A percentile compares a stretch with the other conserved stretches of the same genome.
Conservation (phyloP, 2,329 filamentous ascomycete genomes). For the Diaporthe sp. region DNA sequence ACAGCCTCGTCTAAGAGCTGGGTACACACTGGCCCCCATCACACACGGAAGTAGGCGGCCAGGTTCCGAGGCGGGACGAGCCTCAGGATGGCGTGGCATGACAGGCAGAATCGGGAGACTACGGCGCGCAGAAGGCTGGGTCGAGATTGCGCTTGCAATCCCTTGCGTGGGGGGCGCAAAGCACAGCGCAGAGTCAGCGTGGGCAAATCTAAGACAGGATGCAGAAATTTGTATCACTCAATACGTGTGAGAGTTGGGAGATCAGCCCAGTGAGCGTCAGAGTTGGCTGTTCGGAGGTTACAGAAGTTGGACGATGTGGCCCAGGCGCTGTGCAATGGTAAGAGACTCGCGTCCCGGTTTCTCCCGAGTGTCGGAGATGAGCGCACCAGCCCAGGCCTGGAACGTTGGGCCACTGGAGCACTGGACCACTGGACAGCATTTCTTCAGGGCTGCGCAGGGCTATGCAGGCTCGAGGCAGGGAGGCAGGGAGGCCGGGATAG, state of each 20-base stretch:
- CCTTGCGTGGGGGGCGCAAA: slow-evolving; percentile 13
- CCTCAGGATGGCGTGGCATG: slow-evolving; percentile 37
- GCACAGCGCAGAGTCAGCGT: slow-evolving; percentile 15
- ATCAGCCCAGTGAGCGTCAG: slow-evolving; percentile 33
- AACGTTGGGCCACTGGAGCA: not conserved
- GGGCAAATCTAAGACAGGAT: slow-evolving; percentile 10
- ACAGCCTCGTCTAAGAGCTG: slow-evolving; percentile 41
- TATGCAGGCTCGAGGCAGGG: not conserved
- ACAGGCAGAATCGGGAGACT: slow-evolving; percentile 39
- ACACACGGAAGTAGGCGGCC: slow-evolving; percentile 29
- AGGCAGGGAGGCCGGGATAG: not conserved
- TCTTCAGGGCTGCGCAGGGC: slow-evolving; percentile 2
- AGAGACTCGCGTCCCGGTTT: slow-evolving; percentile 29
- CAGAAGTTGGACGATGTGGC: slow-evolving; percentile 37
- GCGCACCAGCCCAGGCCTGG: slow-evolving; percentile 23
- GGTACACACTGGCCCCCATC: not conserved
- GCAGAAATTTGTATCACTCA: slow-evolving; percentile 4
- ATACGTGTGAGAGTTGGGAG: slow-evolving; percentile 15
- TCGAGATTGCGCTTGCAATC: slow-evolving; percentile 26
- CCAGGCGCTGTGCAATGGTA: slow-evolving; percentile 36
- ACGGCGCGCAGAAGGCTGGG: slow-evolving; percentile 27
- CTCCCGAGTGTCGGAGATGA: slow-evolving; percentile 39
- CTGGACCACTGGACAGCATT: slow-evolving; percentile 18
- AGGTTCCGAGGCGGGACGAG: slow-evolving; percentile 35
- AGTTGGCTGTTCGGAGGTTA: slow-evolving; percentile 31